Conservation (phyloP, 805 yeast species). For the Cyberlindnera nakhonratchasimensis region DNA sequence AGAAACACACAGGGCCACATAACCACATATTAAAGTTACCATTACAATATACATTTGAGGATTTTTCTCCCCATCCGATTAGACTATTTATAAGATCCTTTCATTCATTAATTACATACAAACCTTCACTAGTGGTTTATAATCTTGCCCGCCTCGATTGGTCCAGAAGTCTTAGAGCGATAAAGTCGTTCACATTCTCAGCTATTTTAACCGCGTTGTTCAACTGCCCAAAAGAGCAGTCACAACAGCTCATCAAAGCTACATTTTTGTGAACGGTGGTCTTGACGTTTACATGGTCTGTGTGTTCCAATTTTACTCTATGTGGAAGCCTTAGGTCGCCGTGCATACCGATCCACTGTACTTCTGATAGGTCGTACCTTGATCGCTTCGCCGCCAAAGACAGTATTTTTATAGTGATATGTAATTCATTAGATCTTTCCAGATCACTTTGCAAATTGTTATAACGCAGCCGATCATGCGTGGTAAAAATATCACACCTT, state of each 20-base stretch:
- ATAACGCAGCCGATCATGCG: neutral
- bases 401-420: neutral
- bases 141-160: neutral
- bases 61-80: too few relatives aligned
- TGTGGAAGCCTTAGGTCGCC: conserved; percentile 8
- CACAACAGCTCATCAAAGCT: neutral
- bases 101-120: too few relatives aligned
- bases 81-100: too few relatives aligned
- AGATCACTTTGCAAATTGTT: neutral
- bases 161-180: neutral
- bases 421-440: neutral
- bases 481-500: neutral
- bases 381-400: neutral
- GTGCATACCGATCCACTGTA: conserved; percentile 11
- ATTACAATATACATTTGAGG: too few relatives aligned
- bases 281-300: neutral
- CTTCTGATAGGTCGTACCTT: conserved; percentile 4
- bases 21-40: too few relatives aligned
- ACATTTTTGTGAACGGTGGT: neutral
- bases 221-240: neutral
- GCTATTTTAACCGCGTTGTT: neutral
- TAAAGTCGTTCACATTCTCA: neutral
- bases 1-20: too few relatives aligned
- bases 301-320: neutral
- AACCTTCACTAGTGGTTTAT: neutral